phyloP scores from a whole-genome alignment of 140 eudicot genomes.

The Erigeron philadelphicus region DNA sequence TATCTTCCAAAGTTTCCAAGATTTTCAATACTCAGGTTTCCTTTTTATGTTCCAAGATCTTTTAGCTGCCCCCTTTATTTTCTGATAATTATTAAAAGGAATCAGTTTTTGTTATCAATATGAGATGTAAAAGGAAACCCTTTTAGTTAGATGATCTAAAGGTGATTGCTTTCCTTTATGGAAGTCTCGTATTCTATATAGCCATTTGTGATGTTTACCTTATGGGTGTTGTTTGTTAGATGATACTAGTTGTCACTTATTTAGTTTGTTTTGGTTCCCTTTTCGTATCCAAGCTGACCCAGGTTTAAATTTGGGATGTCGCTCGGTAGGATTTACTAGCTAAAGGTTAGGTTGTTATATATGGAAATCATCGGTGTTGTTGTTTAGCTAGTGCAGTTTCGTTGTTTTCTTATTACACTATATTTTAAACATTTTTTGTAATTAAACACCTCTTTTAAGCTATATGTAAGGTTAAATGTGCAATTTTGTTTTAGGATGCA shows the following conservation, averaged over 20 bases:
- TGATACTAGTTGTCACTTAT: background rate
- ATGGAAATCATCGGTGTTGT: background rate
- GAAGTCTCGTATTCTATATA: background rate
- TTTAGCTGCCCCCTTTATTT: constrained; percentile 6
- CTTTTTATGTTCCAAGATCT: constrained; percentile 9
- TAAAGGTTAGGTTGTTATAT: background rate
- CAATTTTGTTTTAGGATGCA: background rate
- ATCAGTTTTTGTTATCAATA: too few relatives aligned
- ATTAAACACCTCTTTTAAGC: background rate
- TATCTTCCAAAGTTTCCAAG: constrained; percentile 50
- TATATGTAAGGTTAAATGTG: background rate
- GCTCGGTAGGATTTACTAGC: background rate
- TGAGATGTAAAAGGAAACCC: background rate
- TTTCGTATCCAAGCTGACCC: too few relatives aligned
- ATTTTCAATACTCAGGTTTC: constrained; percentile 48
- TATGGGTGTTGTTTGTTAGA: background rate
- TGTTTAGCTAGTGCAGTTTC: background rate
- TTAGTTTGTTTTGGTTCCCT: background rate
- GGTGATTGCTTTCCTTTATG: background rate
- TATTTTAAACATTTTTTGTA: background rate
- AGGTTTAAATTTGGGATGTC: too few relatives aligned
- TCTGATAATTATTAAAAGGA: too few relatives aligned
- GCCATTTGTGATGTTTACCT: background rate
- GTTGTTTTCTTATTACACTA: background rate
- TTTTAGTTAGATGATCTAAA: constrained; percentile 6